Percentiles rank a stretch among this genome's conserved stretches.
These are phyloP conservation scores for Dactylellina haptotyla DNA, from an alignment of 2,329 filamentous ascomycete genomes.

Conservation along the genomic window DNA sequence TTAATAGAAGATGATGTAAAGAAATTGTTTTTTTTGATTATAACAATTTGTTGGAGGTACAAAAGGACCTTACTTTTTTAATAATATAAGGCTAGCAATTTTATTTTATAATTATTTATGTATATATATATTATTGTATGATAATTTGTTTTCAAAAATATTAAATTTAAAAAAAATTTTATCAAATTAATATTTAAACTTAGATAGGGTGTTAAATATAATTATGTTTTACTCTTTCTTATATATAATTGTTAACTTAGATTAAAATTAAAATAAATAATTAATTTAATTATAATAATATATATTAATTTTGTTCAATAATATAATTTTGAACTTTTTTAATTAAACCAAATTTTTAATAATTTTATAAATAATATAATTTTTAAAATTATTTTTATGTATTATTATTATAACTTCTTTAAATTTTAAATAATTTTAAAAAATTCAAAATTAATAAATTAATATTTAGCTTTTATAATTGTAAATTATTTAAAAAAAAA, in stretches of 20 bases:
- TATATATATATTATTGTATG: neutral
- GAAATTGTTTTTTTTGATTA: neutral
- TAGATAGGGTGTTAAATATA: neutral
- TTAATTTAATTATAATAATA: neutral
- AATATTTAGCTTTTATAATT: neutral
- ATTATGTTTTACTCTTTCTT: neutral
- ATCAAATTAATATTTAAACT: neutral
- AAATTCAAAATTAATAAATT: neutral
- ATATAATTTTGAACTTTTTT: neutral
- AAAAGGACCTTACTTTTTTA: neutral
- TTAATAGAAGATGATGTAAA: neutral
- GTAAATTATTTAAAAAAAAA: neutral
- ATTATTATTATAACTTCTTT: neutral
- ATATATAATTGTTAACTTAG: neutral
- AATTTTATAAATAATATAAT: neutral
- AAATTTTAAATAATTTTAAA: neutral
- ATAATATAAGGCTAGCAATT: neutral
- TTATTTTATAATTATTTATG: neutral
- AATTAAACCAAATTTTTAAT: neutral
- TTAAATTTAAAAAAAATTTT: neutral
- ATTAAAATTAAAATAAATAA: neutral
- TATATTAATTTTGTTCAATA: neutral
- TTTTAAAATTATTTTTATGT: neutral
- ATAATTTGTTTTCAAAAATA: no score
- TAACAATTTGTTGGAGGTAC: neutral